These are phyloP conservation scores for Talaromyces sp. DNA, from an alignment of 2,329 filamentous ascomycete genomes.

Conservation along the genomic window DNA sequence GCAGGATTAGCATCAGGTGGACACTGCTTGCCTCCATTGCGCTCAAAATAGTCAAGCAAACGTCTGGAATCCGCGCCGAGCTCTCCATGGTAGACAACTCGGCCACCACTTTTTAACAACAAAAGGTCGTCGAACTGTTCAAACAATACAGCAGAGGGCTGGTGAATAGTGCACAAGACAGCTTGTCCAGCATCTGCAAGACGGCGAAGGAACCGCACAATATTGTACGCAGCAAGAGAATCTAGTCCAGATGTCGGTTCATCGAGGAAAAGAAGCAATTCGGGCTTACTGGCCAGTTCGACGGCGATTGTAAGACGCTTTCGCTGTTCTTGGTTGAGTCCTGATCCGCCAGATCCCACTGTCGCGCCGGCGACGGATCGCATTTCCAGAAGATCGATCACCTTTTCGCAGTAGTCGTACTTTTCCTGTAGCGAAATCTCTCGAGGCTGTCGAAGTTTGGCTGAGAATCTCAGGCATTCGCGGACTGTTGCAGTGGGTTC, in stretches of 20 bases:
- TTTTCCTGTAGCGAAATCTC: slow-evolving; percentile 57
- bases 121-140: slow-evolving; percentile 82
- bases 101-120: slow-evolving; percentile 69
- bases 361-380: slow-evolving; percentile 59
- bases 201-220: slow-evolving; percentile 56
- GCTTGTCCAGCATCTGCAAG: slow-evolving; percentile 72
- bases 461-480: slow-evolving; percentile 61
- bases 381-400: slow-evolving; percentile 66
- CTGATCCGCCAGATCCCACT: slow-evolving; percentile 54
- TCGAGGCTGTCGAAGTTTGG: slow-evolving; percentile 56
- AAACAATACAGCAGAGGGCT: slow-evolving; percentile 79
- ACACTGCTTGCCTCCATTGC: slow-evolving; percentile 57
- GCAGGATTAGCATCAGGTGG: slow-evolving; percentile 62
- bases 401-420: slow-evolving; percentile 61
- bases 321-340: slow-evolving; percentile 59
- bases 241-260: slow-evolving; percentile 63
- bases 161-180: slow-evolving; percentile 86
- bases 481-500: slow-evolving; percentile 61
- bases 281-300: slow-evolving; percentile 57
- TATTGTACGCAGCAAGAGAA: slow-evolving; percentile 62
- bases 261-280: slow-evolving; percentile 56
- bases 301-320: slow-evolving; percentile 62
- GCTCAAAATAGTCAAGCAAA: slow-evolving; percentile 65
- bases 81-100: slow-evolving; percentile 80
- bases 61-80: slow-evolving; percentile 68